Conservation (phyloP, 129 eudicot genomes). For the Tagetes patula region DNA sequence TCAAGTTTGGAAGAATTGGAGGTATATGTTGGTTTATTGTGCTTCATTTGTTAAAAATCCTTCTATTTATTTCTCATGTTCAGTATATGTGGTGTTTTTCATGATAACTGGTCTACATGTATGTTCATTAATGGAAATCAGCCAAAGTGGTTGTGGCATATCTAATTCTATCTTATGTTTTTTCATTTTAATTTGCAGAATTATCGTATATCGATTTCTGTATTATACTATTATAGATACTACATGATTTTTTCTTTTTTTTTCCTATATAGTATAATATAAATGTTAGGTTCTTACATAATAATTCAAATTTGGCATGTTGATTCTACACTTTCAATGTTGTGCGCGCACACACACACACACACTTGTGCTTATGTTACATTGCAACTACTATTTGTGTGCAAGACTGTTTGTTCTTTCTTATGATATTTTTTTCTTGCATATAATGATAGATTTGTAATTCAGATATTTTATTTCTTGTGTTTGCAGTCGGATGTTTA, state of each 20-base stretch:
- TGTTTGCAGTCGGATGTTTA: slow-evolving; percentile 74
- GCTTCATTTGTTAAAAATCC: slow-evolving; percentile 4
- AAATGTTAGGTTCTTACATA: background rate
- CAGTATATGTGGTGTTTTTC: slow-evolving; percentile 7
- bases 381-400: background rate
- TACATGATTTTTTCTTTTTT: background rate
- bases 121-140: slow-evolving; percentile 12
- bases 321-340: slow-evolving; percentile 1
- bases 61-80: background rate
- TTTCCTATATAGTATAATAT: background rate
- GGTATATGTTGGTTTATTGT: slow-evolving; percentile 48
- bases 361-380: background rate
- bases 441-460: background rate
- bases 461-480: slow-evolving; percentile 12
- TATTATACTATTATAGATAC: background rate
- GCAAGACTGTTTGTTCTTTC: background rate
- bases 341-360: background rate
- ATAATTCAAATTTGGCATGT: background rate
- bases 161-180: slow-evolving; percentile 1
- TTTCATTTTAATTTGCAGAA: background rate
- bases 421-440: background rate
- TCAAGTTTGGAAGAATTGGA: slow-evolving; percentile 76
- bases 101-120: background rate
- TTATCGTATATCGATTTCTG: background rate
- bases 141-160: background rate